phyloP scores from a whole-genome alignment of 176 grass and related monocot species.

The Typha latifolia region DNA sequence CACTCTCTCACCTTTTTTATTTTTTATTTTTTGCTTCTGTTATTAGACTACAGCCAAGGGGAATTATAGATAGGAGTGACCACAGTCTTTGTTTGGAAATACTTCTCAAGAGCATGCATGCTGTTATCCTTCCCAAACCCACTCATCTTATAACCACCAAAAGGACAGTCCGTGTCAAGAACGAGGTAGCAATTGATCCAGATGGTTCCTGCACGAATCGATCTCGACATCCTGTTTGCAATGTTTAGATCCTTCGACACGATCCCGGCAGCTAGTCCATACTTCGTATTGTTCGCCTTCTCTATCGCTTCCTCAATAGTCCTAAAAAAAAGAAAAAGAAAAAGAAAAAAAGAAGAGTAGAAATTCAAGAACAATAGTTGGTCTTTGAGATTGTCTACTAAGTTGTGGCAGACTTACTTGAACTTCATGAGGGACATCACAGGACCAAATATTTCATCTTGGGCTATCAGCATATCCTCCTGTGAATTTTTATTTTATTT shows the following conservation, averaged over 20 bases:
- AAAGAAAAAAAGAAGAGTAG: too few species aligned
- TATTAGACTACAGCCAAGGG: slow-evolving; percentile 43
- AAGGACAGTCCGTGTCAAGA: slow-evolving; percentile 34
- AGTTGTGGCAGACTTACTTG: slow-evolving; percentile 20
- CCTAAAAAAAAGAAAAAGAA: slow-evolving; percentile 12
- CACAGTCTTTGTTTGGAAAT: slow-evolving; percentile 51
- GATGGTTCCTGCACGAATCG: slow-evolving; percentile 52
- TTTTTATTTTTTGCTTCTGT: neutral
- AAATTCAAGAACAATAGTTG: neutral
- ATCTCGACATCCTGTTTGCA: slow-evolving; percentile 49
- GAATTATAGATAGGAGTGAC: slow-evolving; percentile 44
- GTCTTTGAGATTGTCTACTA: neutral
- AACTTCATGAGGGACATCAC: slow-evolving; percentile 81
- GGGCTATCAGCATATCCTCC: slow-evolving; percentile 59
- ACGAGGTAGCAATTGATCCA: slow-evolving; percentile 73
- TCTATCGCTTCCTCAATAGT: slow-evolving; percentile 59
- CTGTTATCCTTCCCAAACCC: slow-evolving; percentile 59
- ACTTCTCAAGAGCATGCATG: slow-evolving; percentile 67
- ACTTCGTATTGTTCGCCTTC: slow-evolving; percentile 39
- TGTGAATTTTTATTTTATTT: neutral
- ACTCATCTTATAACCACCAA: slow-evolving; percentile 68
- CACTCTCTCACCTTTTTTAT: neutral
- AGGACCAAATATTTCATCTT: slow-evolving; percentile 74
- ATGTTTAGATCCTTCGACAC: slow-evolving; percentile 47
- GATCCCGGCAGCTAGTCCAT: slow-evolving; percentile 44